Conservation (phyloP, 108 stramenopile species). For the Cyclotella sp. region DNA sequence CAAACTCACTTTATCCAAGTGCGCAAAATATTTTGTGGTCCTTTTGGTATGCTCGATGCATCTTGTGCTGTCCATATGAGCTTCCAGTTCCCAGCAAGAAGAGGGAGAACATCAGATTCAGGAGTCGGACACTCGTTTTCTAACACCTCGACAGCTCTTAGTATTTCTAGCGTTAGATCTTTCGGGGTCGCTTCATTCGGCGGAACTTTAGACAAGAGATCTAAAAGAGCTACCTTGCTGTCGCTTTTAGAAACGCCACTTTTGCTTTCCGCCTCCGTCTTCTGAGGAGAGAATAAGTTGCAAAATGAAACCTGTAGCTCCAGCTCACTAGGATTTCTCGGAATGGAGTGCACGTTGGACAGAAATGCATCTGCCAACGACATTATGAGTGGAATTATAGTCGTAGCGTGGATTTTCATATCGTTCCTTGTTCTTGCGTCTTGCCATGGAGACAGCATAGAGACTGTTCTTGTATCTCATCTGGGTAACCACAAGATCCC, state of each 20-base stretch:
- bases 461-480: no score
- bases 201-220: conserved; percentile 24
- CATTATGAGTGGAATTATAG: background rate
- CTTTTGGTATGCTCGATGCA: conserved; percentile 29
- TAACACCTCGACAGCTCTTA: conserved; percentile 51
- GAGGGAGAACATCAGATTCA: conserved; percentile 58
- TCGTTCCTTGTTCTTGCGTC: background rate
- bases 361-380: background rate
- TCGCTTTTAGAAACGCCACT: background rate
- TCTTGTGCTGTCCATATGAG: conserved; percentile 87
- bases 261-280: background rate
- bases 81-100: conserved; percentile 75
- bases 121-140: conserved; percentile 67
- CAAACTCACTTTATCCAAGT: conserved; percentile 54
- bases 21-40: conserved; percentile 40
- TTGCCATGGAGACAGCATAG: no score
- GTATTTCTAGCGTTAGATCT: conserved; percentile 58
- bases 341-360: background rate
- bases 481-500: no score
- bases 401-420: background rate
- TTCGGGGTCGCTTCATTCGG: conserved; percentile 60
- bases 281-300: conserved; percentile 16
- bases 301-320: conserved; percentile 4
- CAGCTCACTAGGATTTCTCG: background rate
- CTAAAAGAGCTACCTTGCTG: conserved; percentile 21